A percentile compares a stretch with the other conserved stretches of the same genome.
These are phyloP conservation scores for Cladosporium sp. DNA, from an alignment of 2,329 filamentous ascomycete genomes.

Conservation along the genomic window DNA sequence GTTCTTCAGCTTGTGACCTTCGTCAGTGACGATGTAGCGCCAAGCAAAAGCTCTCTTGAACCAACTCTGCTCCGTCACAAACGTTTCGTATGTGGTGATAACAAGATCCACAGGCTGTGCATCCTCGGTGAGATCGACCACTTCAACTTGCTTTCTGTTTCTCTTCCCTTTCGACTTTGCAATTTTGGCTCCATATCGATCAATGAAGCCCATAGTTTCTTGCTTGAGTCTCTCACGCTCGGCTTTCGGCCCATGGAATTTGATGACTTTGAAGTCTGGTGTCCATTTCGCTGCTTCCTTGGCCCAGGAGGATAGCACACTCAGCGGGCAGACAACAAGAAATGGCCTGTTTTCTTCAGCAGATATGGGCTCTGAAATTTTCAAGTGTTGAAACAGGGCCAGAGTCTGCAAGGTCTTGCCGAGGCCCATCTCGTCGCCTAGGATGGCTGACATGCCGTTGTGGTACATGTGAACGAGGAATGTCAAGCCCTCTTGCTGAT, in stretches of 20 bases:
- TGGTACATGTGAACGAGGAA: constrained; percentile 51
- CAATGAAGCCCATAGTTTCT: constrained; percentile 43
- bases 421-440: constrained; percentile 54
- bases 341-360: constrained; percentile 40
- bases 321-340: constrained; percentile 53
- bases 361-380: constrained; percentile 42
- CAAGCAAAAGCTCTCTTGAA: constrained; percentile 54
- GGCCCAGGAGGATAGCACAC: constrained; percentile 53
- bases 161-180: constrained; percentile 20
- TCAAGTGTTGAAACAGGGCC: constrained; percentile 51
- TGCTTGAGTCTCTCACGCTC: constrained; percentile 49
- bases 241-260: constrained; percentile 48
- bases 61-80: constrained; percentile 48
- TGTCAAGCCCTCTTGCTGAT: constrained; percentile 52
- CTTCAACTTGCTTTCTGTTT: constrained; percentile 24
- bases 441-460: constrained; percentile 47
- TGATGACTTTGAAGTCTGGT: constrained; percentile 46
- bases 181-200: constrained; percentile 48
- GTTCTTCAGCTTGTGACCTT: constrained; percentile 56
- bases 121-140: constrained; percentile 29
- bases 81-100: constrained; percentile 54
- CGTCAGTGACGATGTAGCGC: constrained; percentile 55
- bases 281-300: constrained; percentile 51
- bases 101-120: constrained; percentile 43
- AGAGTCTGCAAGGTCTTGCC: constrained; percentile 54